Conservation (phyloP, 139 green algal genomes). For the Volvox africanus region DNA sequence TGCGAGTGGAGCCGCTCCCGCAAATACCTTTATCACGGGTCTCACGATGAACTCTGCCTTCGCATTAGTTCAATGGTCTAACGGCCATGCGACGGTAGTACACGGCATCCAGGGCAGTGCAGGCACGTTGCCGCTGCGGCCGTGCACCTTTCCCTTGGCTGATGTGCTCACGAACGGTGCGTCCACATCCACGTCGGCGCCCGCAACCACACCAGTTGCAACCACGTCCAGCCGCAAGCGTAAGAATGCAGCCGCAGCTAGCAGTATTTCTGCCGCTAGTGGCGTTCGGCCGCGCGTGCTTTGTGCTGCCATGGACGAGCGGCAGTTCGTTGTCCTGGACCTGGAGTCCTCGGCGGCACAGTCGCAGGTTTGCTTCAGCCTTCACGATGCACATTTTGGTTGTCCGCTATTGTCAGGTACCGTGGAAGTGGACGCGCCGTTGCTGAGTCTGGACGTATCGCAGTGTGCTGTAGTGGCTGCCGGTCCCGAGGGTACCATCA, state of each 20-base stretch:
- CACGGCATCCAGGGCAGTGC: slow-evolving; percentile 14
- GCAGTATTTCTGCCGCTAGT: neutral
- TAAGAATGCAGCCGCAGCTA: neutral
- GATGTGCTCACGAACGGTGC: slow-evolving; percentile 33
- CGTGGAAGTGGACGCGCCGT: slow-evolving; percentile 35
- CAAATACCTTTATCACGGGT: neutral
- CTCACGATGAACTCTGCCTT: slow-evolving; percentile 26
- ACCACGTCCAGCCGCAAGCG: slow-evolving; percentile 16
- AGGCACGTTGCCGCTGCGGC: neutral
- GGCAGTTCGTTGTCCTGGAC: slow-evolving; percentile 38
- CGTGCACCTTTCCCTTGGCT: neutral
- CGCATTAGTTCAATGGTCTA: slow-evolving; percentile 41
- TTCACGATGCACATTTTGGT: slow-evolving; percentile 53
- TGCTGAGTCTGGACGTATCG: neutral
- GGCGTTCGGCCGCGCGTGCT: slow-evolving; percentile 16
- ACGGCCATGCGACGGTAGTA: slow-evolving; percentile 23
- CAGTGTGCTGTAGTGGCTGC: neutral
- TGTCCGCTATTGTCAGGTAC: slow-evolving; percentile 32
- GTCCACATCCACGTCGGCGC: neutral
- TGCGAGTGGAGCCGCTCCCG: neutral
- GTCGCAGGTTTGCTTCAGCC: slow-evolving; percentile 39
- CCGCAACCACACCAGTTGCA: neutral
- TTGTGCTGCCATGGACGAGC: slow-evolving; percentile 47
- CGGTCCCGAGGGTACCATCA: neutral
- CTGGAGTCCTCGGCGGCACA: slow-evolving; percentile 16